Percentiles rank a stretch among this genome's conserved stretches.
These are phyloP conservation scores for Podaxis sp. DNA, from an alignment of 768 basidiomycete genomes.

Conservation along the genomic window DNA sequence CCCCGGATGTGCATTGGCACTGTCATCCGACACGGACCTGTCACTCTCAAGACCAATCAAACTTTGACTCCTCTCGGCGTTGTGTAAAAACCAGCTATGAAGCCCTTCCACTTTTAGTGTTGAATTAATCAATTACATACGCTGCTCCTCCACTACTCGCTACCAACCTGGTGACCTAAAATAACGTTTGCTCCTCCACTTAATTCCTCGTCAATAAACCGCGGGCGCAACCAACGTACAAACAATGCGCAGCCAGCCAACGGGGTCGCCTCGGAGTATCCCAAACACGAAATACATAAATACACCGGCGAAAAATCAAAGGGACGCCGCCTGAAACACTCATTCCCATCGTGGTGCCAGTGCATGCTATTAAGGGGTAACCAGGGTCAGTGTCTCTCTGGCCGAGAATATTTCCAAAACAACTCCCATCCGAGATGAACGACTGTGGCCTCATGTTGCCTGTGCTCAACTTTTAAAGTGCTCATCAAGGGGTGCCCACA, in stretches of 20 bases:
- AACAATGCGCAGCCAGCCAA: not conserved
- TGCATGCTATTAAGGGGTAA: not conserved
- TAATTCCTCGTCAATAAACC: not conserved
- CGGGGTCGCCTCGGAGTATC: not conserved
- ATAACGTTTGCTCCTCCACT: not conserved
- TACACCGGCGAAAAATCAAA: not conserved
- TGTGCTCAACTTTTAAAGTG: not conserved
- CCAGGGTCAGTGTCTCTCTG: conserved; percentile 5
- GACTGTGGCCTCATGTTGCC: not conserved
- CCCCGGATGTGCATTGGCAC: not conserved
- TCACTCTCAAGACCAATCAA: conserved; percentile 7
- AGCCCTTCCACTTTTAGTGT: conserved; percentile 3
- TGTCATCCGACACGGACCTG: conserved; percentile 7
- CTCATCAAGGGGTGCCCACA: not conserved
- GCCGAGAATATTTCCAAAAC: not conserved
- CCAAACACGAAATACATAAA: not conserved
- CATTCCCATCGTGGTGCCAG: conserved; percentile 1
- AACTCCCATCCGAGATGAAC: not conserved
- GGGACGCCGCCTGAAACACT: not conserved
- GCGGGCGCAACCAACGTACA: not conserved
- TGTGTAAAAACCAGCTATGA: not conserved
- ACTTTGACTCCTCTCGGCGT: not conserved
- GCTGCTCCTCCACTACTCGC: not conserved
- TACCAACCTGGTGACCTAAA: not conserved
- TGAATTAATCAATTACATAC: conserved; percentile 7